These are phyloP conservation scores for Zygoascus ofunaensis DNA, from an alignment of 805 yeast genomes.

Conservation along the genomic window DNA sequence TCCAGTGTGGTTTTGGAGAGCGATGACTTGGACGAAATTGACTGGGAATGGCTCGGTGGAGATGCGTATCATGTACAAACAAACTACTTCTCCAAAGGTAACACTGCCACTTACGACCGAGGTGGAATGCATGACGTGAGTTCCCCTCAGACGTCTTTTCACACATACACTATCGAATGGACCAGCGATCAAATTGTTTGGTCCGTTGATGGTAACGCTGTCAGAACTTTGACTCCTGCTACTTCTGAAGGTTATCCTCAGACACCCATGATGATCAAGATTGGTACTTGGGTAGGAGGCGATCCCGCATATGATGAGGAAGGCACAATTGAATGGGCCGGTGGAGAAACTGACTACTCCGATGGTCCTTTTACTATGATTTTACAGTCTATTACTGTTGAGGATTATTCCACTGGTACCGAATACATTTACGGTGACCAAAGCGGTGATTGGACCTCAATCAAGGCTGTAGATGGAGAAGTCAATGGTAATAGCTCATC, in stretches of 20 bases:
- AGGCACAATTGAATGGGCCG: conserved; percentile 71
- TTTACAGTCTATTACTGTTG: conserved; percentile 49
- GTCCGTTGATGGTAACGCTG: conserved; percentile 60
- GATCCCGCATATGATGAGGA: conserved; percentile 35
- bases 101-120: conserved; percentile 67
- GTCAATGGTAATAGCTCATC: conserved; percentile 40
- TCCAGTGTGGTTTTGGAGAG: conserved; percentile 73
- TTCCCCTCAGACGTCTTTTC: conserved; percentile 50
- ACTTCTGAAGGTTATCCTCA: conserved; percentile 74
- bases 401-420: conserved; percentile 44
- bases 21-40: conserved; percentile 86
- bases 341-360: conserved; percentile 47
- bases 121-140: conserved; percentile 59
- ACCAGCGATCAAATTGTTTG: conserved; percentile 53
- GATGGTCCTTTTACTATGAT: conserved; percentile 46
- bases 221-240: conserved; percentile 51
- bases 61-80: conserved; percentile 68
- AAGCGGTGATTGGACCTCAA: conserved; percentile 34
- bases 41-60: conserved; percentile 79
- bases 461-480: conserved; percentile 34
- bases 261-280: conserved; percentile 72
- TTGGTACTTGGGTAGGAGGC: conserved; percentile 47
- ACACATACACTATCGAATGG: conserved; percentile 85
- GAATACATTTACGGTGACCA: conserved; percentile 34
- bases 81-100: conserved; percentile 68